phyloP scores from a whole-genome alignment of 306 rosid species.

The Quercus mongolica region DNA sequence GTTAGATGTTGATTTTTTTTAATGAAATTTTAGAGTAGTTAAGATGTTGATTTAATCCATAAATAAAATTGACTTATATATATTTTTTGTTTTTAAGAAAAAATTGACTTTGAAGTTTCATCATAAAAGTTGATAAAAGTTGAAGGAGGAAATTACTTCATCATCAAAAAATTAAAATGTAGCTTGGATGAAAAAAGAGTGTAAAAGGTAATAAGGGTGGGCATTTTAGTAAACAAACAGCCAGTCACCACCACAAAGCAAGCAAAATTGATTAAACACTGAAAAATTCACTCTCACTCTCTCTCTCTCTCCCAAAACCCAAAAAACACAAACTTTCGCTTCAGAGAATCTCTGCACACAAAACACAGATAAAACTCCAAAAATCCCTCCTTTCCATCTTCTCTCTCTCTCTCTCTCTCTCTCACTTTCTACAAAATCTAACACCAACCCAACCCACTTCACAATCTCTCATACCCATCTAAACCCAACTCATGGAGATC shows the following conservation, averaged over 20 bases:
- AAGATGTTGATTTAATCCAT: too few relatives aligned
- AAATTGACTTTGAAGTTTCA: too few relatives aligned
- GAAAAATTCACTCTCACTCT: not conserved
- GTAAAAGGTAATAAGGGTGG: not conserved
- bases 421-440: not conserved
- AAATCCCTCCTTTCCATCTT: not conserved
- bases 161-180: too few relatives aligned
- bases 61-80: too few relatives aligned
- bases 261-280: not conserved
- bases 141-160: too few relatives aligned
- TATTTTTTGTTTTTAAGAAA: too few relatives aligned
- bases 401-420: not conserved
- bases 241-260: not conserved
- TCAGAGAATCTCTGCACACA: conserved; percentile 43
- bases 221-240: not conserved
- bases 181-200: too few relatives aligned
- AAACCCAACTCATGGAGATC: conserved; percentile 60
- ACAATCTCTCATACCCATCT: not conserved
- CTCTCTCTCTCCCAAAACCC: not conserved
- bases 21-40: too few relatives aligned
- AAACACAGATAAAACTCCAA: not conserved
- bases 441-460: not conserved
- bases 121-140: too few relatives aligned
- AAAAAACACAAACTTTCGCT: not conserved
- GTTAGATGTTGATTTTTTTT: too few relatives aligned